phyloP scores from a whole-genome alignment of 2,329 filamentous ascomycete genomes.

The Colletotrichum sp. region DNA sequence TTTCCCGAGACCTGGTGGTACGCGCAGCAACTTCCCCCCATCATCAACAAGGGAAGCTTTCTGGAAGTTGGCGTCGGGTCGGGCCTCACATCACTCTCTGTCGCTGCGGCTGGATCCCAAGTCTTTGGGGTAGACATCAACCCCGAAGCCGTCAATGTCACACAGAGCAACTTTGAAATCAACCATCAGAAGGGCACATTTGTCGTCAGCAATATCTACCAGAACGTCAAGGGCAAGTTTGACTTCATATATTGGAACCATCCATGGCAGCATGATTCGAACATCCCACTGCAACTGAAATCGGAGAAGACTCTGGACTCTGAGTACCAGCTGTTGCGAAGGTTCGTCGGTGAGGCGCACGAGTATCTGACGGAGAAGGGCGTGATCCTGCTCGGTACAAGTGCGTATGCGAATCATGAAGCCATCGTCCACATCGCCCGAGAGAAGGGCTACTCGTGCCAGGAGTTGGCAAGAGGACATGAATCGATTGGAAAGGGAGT shows the following conservation, averaged over 20 bases:
- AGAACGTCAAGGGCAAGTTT: background rate
- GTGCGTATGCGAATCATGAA: background rate
- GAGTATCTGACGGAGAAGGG: background rate
- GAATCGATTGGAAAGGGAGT: background rate
- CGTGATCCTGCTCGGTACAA: fast-evolving
- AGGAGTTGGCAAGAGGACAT: background rate
- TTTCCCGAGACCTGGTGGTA: background rate
- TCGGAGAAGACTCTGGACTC: background rate
- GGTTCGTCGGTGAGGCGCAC: background rate
- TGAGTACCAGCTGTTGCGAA: background rate
- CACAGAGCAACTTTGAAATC: background rate
- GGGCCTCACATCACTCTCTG: background rate
- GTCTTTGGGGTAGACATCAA: background rate
- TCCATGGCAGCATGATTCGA: background rate
- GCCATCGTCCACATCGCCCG: background rate
- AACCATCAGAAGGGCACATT: background rate
- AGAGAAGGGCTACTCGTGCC: background rate
- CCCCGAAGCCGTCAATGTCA: background rate
- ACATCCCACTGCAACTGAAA: background rate
- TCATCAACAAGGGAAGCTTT: background rate
- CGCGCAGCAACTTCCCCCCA: background rate
- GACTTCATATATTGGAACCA: background rate
- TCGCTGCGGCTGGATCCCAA: background rate
- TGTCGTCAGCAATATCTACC: background rate
- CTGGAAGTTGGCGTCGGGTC: background rate